phyloP scores from a whole-genome alignment of 495 filamentous ascomycete species.

The Apiosordaria backusii region DNA sequence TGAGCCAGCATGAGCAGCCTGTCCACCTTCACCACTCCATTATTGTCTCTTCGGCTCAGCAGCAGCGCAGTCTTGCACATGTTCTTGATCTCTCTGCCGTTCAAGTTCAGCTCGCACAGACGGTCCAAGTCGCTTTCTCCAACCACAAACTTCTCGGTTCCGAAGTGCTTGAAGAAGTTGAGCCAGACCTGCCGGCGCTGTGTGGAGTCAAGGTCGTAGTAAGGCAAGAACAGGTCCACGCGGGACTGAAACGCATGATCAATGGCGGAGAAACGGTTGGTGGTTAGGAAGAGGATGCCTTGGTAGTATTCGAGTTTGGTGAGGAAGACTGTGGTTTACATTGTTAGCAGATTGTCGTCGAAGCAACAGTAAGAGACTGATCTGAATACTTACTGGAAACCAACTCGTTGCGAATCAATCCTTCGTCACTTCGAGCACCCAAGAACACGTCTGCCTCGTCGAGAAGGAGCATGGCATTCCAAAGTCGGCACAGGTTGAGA shows the following conservation, averaged over 20 bases:
- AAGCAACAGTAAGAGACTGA: background rate
- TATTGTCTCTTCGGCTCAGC: constrained; percentile 10
- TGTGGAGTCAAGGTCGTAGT: constrained; percentile 33
- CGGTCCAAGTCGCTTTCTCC: constrained; percentile 23
- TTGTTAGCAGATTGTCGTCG: background rate
- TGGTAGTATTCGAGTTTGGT: constrained; percentile 54
- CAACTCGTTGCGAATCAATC: constrained; percentile 40
- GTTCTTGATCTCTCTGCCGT: constrained; percentile 47
- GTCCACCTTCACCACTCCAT: constrained; percentile 14
- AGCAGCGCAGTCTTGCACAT: constrained; percentile 40
- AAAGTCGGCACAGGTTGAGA: constrained; percentile 41
- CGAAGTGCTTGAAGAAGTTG: constrained; percentile 24
- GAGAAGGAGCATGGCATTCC: constrained; percentile 47
- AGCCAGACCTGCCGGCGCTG: constrained; percentile 28
- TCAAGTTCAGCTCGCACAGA: constrained; percentile 27
- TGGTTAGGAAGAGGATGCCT: constrained; percentile 50
- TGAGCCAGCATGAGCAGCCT: constrained; percentile 22
- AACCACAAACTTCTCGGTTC: constrained; percentile 23
- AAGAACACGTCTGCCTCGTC: constrained; percentile 51
- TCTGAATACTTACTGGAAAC: constrained; percentile 28
- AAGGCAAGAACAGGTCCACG: constrained; percentile 45
- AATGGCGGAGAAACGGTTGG: constrained; percentile 40
- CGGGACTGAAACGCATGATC: constrained; percentile 52
- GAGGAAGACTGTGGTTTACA: constrained; percentile 37
- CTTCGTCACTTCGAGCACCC: constrained; percentile 39